Percentiles rank a stretch among this genome's conserved stretches.
Conservation (phyloP, 805 yeast species). For the Pichia manshurica region DNA sequence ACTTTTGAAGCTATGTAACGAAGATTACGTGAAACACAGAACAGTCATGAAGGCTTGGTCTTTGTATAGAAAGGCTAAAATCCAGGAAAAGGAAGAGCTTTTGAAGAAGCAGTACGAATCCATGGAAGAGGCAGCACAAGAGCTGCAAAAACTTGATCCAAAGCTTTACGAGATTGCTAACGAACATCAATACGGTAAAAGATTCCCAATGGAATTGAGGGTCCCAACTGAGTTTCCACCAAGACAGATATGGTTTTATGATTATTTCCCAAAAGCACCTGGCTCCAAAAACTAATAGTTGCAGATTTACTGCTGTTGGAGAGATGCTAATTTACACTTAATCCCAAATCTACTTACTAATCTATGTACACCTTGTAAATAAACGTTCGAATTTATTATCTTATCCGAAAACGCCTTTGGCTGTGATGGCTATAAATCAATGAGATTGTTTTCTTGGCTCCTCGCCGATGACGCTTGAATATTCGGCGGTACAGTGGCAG, state of each 20-base stretch:
- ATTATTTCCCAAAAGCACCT: constrained; percentile 30
- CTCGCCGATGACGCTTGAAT: no score
- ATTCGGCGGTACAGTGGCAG: no score
- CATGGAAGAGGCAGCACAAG: constrained; percentile 68
- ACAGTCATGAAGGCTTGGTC: constrained; percentile 83
- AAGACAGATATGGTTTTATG: constrained; percentile 68
- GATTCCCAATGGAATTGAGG: constrained; percentile 79
- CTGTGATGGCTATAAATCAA: no score
- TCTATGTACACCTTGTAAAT: no score
- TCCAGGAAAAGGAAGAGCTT: constrained; percentile 36
- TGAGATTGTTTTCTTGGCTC: no score
- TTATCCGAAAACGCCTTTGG: no score
- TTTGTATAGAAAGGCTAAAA: constrained; percentile 47
- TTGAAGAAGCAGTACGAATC: constrained; percentile 57
- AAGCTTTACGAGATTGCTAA: constrained; percentile 61
- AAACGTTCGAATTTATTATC: no score
- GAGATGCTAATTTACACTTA: no score
- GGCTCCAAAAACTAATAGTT: constrained; percentile 10
- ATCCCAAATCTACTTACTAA: no score
- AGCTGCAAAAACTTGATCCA: constrained; percentile 47
- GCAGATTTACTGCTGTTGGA: no score
- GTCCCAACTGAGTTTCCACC: constrained; percentile 91
- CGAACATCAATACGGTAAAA: constrained; percentile 44
- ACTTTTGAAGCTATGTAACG: constrained; percentile 64
- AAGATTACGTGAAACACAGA: constrained; percentile 80